Evolutionary conservation across 164 flowering plant genomes (phyloP).

Genomic region (Chloranthus sessilifolius): DNA sequence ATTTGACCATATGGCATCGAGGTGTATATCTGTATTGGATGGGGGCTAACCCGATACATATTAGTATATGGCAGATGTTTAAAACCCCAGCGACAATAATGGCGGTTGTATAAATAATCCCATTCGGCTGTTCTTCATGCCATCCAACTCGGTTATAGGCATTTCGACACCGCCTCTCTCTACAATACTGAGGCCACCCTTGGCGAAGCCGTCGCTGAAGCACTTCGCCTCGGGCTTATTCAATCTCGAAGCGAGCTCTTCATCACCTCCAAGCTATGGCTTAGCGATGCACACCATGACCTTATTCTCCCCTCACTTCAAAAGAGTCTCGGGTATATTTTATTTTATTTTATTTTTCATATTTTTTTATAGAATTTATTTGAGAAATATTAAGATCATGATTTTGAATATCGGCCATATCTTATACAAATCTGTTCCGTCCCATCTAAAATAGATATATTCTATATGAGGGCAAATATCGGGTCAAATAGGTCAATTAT

Average conservation of each 20-base stretch:
- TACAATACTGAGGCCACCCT: conserved; percentile 19
- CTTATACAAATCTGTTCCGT: background rate
- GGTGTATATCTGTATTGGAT: no score
- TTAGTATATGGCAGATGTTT: no score
- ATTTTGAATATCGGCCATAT: no score
- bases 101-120: no score
- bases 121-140: conserved; percentile 13
- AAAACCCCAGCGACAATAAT: background rate
- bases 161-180: conserved; percentile 23
- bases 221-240: conserved; percentile 21
- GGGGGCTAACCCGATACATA: no score
- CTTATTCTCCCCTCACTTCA: conserved; percentile 27
- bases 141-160: conserved; percentile 26
- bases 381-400: no score
- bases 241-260: conserved; percentile 25
- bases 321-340: conserved; percentile 17
- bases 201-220: conserved; percentile 27
- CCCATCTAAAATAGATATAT: background rate
- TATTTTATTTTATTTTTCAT: background rate
- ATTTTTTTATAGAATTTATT: background rate
- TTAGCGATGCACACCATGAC: conserved; percentile 19
- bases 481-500: no score
- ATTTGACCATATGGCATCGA: no score
- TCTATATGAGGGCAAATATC: no score
- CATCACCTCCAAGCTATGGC: conserved; percentile 23